phyloP scores from a whole-genome alignment of 352 stramenopile genomes.

The Elongisporangium undulatum region DNA sequence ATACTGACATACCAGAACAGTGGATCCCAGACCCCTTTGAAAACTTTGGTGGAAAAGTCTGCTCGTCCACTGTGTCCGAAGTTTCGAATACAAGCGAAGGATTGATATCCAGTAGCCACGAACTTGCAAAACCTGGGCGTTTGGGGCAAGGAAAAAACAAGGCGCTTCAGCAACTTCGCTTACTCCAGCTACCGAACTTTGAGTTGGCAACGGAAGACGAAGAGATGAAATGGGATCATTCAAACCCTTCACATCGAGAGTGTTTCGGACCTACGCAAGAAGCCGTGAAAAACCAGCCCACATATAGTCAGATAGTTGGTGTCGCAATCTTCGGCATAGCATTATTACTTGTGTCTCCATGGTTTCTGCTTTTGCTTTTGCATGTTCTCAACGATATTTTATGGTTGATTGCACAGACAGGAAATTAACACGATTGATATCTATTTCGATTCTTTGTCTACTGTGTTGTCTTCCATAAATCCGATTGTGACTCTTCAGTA shows the following conservation, averaged over 20 bases:
- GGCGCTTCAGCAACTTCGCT: slow-evolving; percentile 17
- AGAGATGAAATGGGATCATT: background rate
- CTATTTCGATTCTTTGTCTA: background rate
- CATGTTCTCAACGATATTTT: background rate
- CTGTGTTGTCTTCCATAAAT: background rate
- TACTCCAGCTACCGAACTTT: slow-evolving; percentile 13
- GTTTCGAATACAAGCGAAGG: slow-evolving; percentile 17
- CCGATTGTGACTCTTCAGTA: slow-evolving; percentile 11
- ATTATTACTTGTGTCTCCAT: background rate
- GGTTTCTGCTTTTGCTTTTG: background rate
- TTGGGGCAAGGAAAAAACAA: slow-evolving; percentile 10
- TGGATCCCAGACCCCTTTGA: background rate
- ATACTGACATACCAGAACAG: background rate
- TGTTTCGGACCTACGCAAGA: slow-evolving; percentile 16
- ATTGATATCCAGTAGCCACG: slow-evolving; percentile 14
- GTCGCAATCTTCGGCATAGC: background rate
- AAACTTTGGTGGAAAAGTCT: background rate
- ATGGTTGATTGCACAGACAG: background rate
- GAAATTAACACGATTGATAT: background rate
- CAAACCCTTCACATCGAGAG: slow-evolving; percentile 7
- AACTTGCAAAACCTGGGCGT: slow-evolving; percentile 14
- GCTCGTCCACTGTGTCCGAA: background rate
- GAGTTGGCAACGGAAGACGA: slow-evolving; percentile 3
- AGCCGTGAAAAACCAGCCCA: background rate
- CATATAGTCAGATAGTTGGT: background rate